Base-by-base conservation (phyloP, 345 rosid species). In the Pugionium dolabratum region DNA sequence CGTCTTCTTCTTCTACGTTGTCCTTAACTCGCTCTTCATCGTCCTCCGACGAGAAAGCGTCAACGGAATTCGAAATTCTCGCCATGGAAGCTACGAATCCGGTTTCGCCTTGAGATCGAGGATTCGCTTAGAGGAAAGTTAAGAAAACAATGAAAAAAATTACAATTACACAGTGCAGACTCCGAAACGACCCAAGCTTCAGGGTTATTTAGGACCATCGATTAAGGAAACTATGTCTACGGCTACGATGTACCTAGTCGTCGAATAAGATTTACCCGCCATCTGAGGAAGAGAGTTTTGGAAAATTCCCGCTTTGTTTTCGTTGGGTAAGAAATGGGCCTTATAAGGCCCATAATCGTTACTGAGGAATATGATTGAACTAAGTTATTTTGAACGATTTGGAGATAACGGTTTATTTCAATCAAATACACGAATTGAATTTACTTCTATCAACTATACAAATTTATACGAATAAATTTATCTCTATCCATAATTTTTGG, bases 1-100 rank as follows among this genome's bases (percentile, higher is more conserved):
- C 96, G 11, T 87, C 98, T 41, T 83, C 97, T 69, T 79, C 76
- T 78, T 81, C 72, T 62, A 69, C 75, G 71, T 80, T 85, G 18
- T 79, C 81, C 76, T 84, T 79, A 48, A 79, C 51, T 39, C 41
- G 85, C 76, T 87, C 91, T 57, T 86, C 95, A 61, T 62, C 69
- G 33, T 70, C 68, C 7, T 79, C 86, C 1, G 91, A 89, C 18
- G 92, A 84, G 64, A 57, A 73, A 62, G 84, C 81, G 6, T 75
- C 84, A 65, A 80, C 74, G 29, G 95, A 83, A 26, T 82, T 55
- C 39, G 79, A 80, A 4, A 79, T 89, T 7, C 82, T 90, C 51
- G 95, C 86, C 40, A 93, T 86, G 32, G 66, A 74, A 71, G 53
- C 26, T 47, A 79, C 76, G 70, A 83, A 66, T 88, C 75, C 41